Base-by-base conservation (phyloP, 2,329 filamentous ascomycete species). In the Xylaria sp. region DNA sequence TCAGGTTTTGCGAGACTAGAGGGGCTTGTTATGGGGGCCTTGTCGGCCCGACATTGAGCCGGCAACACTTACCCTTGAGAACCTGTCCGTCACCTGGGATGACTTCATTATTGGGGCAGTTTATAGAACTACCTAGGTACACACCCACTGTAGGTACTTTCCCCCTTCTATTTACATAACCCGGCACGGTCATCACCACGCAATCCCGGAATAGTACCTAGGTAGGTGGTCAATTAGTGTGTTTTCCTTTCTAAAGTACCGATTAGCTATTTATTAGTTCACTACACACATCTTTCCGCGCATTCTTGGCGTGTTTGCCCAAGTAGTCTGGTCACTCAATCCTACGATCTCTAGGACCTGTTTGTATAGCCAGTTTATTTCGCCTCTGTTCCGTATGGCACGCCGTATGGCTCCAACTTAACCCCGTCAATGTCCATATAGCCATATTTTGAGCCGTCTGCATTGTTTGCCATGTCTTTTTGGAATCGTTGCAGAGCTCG, bases 381-480 rank as follows among this genome's bases (percentile, higher is more conserved):
- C 3, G 29, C 31, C 25, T 21, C 41, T 13, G n/a, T 25, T 23
- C 4, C 43, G 33, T 72, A 71, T 2, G 73, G 60, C 2, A 70
- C 69, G 1, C 76, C 76, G 29, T 68, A 78, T 0, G 76, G 72
- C 60, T 74, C 56, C 29, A 78, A 58, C 51, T 75, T 62, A 2
- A 71, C 27, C 0, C 72, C 76, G 3, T 67, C 67, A 7, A 78
- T 68, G 15, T 77, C 73, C 10, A 73, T 57, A 13, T 58, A 77
- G 0, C 74, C 75, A 33, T 67, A 75, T 56, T 71, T 74, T 2
- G 70, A 70, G 4, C 68, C 66, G 25, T 77, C 73, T 5, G 62
- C 54, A 54, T 77, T 73, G 15, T 72, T 44, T 2, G 66, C 67
- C 74, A 73, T 76, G n/a, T 57, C 59, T 55, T 72, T 43, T 7